Evolutionary conservation across 1,284 basidiomycete species (phyloP).

Genomic region (Fomitopsis betulina): DNA sequence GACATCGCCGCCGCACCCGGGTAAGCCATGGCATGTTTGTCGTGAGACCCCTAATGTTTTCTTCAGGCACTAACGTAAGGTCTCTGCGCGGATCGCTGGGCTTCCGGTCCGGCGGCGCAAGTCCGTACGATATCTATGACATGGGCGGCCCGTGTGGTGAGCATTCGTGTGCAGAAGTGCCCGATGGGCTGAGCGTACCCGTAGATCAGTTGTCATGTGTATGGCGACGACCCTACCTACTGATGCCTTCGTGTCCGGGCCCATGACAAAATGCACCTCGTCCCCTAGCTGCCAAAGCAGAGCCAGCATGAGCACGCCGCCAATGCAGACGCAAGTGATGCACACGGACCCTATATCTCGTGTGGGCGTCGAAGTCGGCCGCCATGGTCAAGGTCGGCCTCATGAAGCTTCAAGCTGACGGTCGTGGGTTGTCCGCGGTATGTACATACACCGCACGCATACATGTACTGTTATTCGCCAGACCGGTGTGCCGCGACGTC

Average conservation of each 20-base stretch:
- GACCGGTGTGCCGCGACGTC: background rate
- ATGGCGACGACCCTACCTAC: slow-evolving; percentile 4
- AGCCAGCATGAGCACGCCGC: background rate
- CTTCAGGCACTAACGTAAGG: slow-evolving; percentile 1
- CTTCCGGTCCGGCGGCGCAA: background rate
- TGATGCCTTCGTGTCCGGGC: background rate
- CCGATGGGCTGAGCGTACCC: background rate
- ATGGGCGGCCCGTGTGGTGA: background rate
- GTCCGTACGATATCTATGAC: background rate
- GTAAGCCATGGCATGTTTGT: background rate
- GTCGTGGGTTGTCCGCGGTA: background rate
- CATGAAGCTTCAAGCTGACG: background rate
- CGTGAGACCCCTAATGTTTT: slow-evolving; percentile 2
- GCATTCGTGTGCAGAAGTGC: too few relatives aligned
- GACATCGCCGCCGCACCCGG: slow-evolving; percentile 1
- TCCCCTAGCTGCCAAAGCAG: background rate
- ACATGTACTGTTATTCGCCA: background rate
- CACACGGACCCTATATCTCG: slow-evolving; percentile 1
- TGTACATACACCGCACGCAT: background rate
- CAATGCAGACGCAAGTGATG: background rate
- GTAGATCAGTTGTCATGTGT: slow-evolving; percentile 5
- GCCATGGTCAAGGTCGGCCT: background rate
- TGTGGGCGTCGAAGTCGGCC: slow-evolving; percentile 1
- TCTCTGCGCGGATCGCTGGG: background rate
- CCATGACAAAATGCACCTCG: slow-evolving; percentile 2